Evolutionary conservation across 2,329 filamentous ascomycete species (phyloP).

Genomic region (Aspergillus floridensis): DNA sequence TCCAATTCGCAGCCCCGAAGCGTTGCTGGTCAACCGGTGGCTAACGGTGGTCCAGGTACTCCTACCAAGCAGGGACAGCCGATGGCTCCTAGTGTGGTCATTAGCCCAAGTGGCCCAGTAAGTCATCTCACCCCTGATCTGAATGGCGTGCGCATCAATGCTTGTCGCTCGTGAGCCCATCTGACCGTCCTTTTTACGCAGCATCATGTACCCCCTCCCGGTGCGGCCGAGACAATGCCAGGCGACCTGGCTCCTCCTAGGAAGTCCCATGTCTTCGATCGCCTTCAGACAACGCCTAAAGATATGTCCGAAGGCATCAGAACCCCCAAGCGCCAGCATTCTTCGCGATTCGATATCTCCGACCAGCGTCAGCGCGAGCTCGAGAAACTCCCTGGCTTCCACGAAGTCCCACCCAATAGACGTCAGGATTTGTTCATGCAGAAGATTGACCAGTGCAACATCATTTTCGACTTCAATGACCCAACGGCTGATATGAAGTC

Average conservation of each 20-base stretch:
- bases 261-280: constrained; percentile 85
- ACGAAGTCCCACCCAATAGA: constrained; percentile 92
- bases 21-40: constrained; percentile 33
- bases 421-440: constrained; percentile 98
- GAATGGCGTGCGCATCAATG: neutral
- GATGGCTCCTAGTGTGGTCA: constrained; percentile 82
- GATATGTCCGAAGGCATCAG: constrained; percentile 93
- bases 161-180: neutral
- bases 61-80: constrained; percentile 61
- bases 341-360: constrained; percentile 95
- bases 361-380: constrained; percentile 84
- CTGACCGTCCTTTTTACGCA: constrained; percentile 35
- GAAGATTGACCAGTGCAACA: constrained; percentile 99
- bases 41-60: constrained; percentile 55
- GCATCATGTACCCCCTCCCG: constrained; percentile 82
- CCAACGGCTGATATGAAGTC: constrained; percentile 98
- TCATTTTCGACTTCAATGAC: constrained; percentile 99
- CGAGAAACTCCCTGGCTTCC: constrained; percentile 95
- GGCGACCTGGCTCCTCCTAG: constrained; percentile 94
- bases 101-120: constrained; percentile 91
- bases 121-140: constrained; percentile 22
- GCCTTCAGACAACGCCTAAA: constrained; percentile 89
- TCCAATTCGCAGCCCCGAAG: constrained; percentile 39
- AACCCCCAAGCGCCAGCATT: constrained; percentile 95
- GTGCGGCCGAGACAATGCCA: constrained; percentile 95